Evolutionary conservation across 148 eudicot genomes (phyloP).

Genomic region (Arbutus unedo): DNA sequence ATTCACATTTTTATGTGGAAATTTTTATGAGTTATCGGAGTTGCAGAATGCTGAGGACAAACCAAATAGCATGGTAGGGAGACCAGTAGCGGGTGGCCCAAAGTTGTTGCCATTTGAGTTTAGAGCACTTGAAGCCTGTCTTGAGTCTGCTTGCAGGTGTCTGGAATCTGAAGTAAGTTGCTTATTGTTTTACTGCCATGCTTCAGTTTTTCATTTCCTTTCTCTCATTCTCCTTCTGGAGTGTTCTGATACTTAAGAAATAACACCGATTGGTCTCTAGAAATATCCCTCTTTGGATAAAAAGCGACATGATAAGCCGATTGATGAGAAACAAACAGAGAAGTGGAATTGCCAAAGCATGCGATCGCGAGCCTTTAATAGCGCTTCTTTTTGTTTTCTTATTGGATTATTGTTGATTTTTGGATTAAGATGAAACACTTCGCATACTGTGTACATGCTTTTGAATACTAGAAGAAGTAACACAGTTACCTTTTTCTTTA

Average conservation of each 20-base stretch:
- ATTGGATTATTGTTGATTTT: neutral
- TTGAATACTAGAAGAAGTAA: neutral
- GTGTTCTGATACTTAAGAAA: neutral
- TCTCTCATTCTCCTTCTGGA: neutral
- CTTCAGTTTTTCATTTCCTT: neutral
- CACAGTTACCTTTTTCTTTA: neutral
- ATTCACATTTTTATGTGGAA: neutral
- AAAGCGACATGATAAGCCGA: neutral
- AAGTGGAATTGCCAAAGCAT: neutral
- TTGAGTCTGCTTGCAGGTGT: constrained; percentile 61
- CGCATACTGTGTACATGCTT: neutral
- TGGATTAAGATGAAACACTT: neutral
- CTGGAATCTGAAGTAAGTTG: constrained; percentile 49
- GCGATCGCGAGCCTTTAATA: neutral
- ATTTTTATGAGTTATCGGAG: neutral
- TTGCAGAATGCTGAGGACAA: neutral
- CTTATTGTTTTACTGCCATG: neutral
- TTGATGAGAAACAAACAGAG: neutral
- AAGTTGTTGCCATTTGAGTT: constrained; percentile 55
- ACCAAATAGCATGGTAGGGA: neutral
- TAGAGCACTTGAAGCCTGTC: constrained; percentile 55
- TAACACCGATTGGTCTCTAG: neutral
- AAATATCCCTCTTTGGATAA: neutral
- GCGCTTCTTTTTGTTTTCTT: neutral
- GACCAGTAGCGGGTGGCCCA: constrained; percentile 18